Evolutionary conservation across 2,329 filamentous ascomycete species (phyloP).

Genomic region (Periconia macrospinosa): DNA sequence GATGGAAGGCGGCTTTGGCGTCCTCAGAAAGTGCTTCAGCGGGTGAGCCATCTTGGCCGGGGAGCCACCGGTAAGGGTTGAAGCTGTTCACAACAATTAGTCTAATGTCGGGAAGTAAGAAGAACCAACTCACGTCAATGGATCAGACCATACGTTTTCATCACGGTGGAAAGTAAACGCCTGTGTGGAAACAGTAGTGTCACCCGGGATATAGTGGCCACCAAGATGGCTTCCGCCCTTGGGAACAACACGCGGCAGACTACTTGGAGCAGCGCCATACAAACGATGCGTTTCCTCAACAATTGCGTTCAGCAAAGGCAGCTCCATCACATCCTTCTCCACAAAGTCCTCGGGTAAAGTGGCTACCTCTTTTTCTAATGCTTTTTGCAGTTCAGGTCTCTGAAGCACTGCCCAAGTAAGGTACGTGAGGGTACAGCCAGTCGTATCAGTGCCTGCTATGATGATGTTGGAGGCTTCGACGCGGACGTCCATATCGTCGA

Average conservation of each 20-base stretch:
- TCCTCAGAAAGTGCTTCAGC: slow-evolving; percentile 28
- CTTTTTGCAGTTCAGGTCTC: slow-evolving; percentile 18
- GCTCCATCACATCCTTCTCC: slow-evolving; percentile 27
- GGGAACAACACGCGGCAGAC: slow-evolving; percentile 40
- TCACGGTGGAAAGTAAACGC: slow-evolving; percentile 45
- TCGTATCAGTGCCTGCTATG: slow-evolving; percentile 40
- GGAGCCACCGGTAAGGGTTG: slow-evolving; percentile 33
- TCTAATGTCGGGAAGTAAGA: not conserved
- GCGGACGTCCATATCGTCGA: slow-evolving; percentile 30
- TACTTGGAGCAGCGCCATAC: slow-evolving; percentile 39
- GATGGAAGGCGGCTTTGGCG: slow-evolving; percentile 62
- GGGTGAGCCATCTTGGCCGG: slow-evolving; percentile 10
- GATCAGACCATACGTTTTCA: slow-evolving; percentile 21
- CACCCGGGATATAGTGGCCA: slow-evolving; percentile 41
- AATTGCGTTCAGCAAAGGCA: slow-evolving; percentile 38
- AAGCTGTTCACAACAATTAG: slow-evolving; percentile 20
- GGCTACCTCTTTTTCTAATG: slow-evolving; percentile 26
- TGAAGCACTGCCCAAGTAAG: slow-evolving; percentile 37
- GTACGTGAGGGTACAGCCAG: slow-evolving; percentile 37
- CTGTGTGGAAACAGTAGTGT: slow-evolving; percentile 41
- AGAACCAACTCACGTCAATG: slow-evolving; percentile 16
- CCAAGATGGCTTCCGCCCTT: slow-evolving; percentile 33
- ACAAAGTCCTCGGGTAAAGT: slow-evolving; percentile 16
- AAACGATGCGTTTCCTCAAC: slow-evolving; percentile 45
- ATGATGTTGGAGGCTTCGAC: slow-evolving; percentile 36